These are phyloP conservation scores for Aspergillus carlsbadensis DNA, from an alignment of 495 filamentous ascomycete species.

Conservation along the genomic window DNA sequence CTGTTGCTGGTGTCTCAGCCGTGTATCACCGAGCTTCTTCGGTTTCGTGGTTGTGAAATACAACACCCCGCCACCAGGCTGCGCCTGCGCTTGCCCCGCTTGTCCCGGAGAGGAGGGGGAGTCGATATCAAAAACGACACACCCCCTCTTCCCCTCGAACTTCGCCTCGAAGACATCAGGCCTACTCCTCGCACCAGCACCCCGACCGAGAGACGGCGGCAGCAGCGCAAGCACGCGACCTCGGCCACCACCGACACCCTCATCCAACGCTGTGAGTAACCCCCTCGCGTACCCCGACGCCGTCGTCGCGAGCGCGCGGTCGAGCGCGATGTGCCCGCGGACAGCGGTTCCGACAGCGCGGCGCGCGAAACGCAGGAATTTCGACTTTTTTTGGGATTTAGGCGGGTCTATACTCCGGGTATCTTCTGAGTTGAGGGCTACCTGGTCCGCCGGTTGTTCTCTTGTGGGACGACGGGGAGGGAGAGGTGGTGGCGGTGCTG, in stretches of 20 bases:
- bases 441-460: neutral
- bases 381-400: slow-evolving; percentile 17
- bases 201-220: slow-evolving; percentile 36
- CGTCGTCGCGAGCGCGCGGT: slow-evolving; percentile 60
- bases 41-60: slow-evolving; percentile 50
- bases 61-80: slow-evolving; percentile 29
- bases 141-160: slow-evolving; percentile 69
- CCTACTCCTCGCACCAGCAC: slow-evolving; percentile 50
- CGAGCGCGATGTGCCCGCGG: slow-evolving; percentile 64
- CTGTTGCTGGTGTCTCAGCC: slow-evolving; percentile 51
- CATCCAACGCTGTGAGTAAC: neutral
- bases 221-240: slow-evolving; percentile 33
- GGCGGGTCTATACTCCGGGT: neutral
- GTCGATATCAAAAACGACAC: slow-evolving; percentile 59
- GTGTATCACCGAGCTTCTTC: slow-evolving; percentile 29
- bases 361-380: slow-evolving; percentile 66
- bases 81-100: no score
- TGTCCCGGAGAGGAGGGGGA: slow-evolving; percentile 37
- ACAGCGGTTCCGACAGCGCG: slow-evolving; percentile 64
- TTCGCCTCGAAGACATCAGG: slow-evolving; percentile 74
- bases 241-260: no score
- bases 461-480: neutral
- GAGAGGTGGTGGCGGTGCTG: neutral
- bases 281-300: neutral
- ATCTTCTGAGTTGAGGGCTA: neutral